These are phyloP conservation scores for Colletotrichum musicola DNA, from an alignment of 2,329 filamentous ascomycete genomes.

Conservation along the genomic window DNA sequence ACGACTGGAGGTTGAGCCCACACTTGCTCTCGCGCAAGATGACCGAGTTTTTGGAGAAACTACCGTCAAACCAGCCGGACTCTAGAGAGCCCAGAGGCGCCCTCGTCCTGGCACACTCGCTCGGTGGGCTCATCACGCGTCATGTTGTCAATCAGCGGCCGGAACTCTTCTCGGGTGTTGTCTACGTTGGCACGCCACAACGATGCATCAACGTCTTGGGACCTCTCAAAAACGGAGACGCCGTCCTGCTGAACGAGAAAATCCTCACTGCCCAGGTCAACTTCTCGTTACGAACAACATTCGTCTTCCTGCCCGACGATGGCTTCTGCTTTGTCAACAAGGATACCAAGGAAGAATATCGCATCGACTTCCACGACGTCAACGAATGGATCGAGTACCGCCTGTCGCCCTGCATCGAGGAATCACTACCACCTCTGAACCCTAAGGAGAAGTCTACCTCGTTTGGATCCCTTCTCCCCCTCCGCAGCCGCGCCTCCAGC, in stretches of 20 bases:
- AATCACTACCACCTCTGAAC: slow-evolving; percentile 71
- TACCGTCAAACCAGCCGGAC: slow-evolving; percentile 78
- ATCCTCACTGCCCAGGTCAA: slow-evolving; percentile 94
- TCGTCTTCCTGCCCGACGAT: slow-evolving; percentile 85
- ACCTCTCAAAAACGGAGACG: slow-evolving; percentile 90
- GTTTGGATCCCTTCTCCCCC: slow-evolving; percentile 60
- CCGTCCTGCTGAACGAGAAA: slow-evolving; percentile 88
- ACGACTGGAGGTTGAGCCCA: slow-evolving; percentile 93
- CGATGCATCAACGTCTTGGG: slow-evolving; percentile 93
- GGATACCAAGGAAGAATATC: slow-evolving; percentile 82
- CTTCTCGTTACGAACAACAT: slow-evolving; percentile 90
- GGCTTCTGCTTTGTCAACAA: slow-evolving; percentile 91
- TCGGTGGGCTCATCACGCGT: slow-evolving; percentile 88
- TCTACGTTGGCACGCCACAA: slow-evolving; percentile 88
- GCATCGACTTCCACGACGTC: slow-evolving; percentile 85
- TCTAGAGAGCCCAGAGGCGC: slow-evolving; percentile 79
- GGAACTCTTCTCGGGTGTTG: slow-evolving; percentile 85
- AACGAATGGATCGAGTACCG: slow-evolving; percentile 84
- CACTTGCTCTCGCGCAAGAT: slow-evolving; percentile 78
- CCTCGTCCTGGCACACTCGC: slow-evolving; percentile 85
- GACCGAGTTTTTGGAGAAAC: slow-evolving; percentile 77
- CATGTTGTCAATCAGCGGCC: slow-evolving; percentile 89
- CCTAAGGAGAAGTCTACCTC: slow-evolving; percentile 52
- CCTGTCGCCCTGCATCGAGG: slow-evolving; percentile 81
- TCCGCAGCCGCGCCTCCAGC: slow-evolving; percentile 58